Conservation (phyloP, 129 eudicot genomes). For the Apium graveolens region DNA sequence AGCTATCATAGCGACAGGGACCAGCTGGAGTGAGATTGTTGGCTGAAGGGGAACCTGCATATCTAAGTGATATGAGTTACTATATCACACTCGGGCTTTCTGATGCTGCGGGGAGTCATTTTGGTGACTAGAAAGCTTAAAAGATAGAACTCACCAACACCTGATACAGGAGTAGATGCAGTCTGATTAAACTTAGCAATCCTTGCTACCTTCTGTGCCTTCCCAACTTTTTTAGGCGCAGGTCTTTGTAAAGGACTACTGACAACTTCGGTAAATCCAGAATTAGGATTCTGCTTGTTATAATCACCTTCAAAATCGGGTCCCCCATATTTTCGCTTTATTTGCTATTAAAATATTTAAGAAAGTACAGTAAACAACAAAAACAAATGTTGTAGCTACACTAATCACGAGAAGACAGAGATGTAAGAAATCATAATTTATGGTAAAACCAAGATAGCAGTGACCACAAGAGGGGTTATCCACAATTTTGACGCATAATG, state of each 20-base stretch:
- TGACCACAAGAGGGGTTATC: neutral
- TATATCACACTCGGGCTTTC: neutral
- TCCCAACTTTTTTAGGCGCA: constrained; percentile 50
- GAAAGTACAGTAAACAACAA: neutral
- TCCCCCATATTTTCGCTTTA: constrained; percentile 65
- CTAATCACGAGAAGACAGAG: neutral
- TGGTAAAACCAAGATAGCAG: neutral
- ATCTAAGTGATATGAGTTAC: neutral
- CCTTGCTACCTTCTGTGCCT: constrained; percentile 52
- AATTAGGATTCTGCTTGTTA: constrained; percentile 35
- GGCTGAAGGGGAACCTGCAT: constrained; percentile 87
- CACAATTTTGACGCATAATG: neutral
- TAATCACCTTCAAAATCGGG: constrained; percentile 43
- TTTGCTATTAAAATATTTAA: constrained; percentile 26
- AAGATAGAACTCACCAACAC: constrained; percentile 45
- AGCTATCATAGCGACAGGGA: constrained; percentile 98
- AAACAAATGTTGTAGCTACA: neutral
- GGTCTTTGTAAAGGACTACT: constrained; percentile 57
- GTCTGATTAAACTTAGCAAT: constrained; percentile 55
- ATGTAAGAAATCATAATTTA: neutral
- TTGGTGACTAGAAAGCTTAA: neutral
- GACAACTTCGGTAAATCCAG: constrained; percentile 39
- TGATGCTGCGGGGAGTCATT: neutral
- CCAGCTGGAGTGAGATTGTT: constrained; percentile 82
- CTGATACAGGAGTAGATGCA: constrained; percentile 46